Conservation (phyloP, 208 protist species). For the Kentomonas sorsogonicus region DNA sequence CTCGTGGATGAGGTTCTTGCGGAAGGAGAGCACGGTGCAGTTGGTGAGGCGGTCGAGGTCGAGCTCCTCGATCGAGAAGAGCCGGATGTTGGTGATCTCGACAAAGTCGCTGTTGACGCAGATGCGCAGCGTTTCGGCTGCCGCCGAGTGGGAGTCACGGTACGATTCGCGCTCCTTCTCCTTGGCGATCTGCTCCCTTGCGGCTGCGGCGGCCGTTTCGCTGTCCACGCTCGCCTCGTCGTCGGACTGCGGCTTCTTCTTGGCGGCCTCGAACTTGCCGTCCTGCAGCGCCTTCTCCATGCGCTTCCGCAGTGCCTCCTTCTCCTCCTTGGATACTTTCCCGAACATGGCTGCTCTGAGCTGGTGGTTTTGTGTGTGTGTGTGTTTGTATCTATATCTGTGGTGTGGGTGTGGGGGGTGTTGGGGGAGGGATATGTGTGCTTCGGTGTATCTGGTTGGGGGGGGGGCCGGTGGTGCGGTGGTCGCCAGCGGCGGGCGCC, state of each 20-base stretch:
- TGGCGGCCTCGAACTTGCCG: not conserved
- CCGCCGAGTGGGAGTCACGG: too few species aligned
- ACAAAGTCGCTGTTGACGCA: conserved; percentile 48
- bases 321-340: conserved; percentile 13
- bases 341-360: conserved; percentile 8
- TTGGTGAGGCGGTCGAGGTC: conserved; percentile 51
- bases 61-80: conserved; percentile 84
- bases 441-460: too few species aligned
- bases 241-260: not conserved
- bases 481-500: too few species aligned
- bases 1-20: conserved; percentile 89
- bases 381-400: too few species aligned
- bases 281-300: not conserved
- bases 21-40: conserved; percentile 65
- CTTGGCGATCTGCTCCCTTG: not conserved
- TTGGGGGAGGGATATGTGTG: too few species aligned
- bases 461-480: too few species aligned
- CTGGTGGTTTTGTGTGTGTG: not conserved
- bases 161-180: too few species aligned
- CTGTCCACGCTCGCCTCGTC: conserved; percentile 1
- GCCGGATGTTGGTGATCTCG: conserved; percentile 78
- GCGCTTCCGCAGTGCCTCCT: not conserved
- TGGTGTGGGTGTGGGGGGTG: too few species aligned
- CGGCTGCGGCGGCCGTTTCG: not conserved
- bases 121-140: conserved; percentile 44